Conservation (phyloP, 805 yeast genomes). For the Deakozyma indianensis region DNA sequence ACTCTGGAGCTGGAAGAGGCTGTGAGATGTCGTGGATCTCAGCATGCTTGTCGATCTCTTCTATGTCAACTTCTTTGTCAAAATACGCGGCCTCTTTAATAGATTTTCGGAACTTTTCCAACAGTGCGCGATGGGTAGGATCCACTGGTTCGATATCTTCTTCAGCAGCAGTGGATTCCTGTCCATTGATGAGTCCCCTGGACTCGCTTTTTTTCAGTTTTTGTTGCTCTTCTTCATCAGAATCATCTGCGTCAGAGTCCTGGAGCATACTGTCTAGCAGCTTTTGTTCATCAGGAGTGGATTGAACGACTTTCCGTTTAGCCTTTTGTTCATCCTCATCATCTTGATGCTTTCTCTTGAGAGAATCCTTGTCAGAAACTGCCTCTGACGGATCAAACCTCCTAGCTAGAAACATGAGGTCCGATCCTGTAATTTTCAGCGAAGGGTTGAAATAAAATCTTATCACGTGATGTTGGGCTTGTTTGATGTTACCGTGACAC, state of each 20-base stretch:
- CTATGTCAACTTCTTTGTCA: constrained; percentile 2
- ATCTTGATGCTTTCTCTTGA: background rate
- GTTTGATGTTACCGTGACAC: no score
- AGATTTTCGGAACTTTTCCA: constrained; percentile 35
- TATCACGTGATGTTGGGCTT: background rate
- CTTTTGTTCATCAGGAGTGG: constrained; percentile 8
- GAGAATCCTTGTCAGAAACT: no score
- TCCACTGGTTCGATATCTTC: constrained; percentile 10
- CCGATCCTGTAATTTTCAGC: background rate
- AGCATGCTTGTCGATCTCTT: constrained; percentile 7
- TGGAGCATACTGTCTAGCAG: constrained; percentile 10
- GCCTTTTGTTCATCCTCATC: no score
- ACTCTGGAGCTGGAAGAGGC: constrained; percentile 2
- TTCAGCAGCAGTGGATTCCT: background rate
- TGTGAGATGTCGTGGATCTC: constrained; percentile 7
- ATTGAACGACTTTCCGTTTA: no score
- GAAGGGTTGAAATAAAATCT: background rate
- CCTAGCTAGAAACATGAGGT: background rate
- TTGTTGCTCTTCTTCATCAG: constrained; percentile 12
- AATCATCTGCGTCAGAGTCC: constrained; percentile 5
- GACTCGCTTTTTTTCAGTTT: constrained; percentile 5
- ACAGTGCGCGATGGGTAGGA: constrained; percentile 35
- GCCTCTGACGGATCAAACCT: background rate
- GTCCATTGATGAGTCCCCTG: background rate
- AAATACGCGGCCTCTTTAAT: constrained; percentile 4